Percentiles rank a stretch among this genome's conserved stretches.
These are phyloP conservation scores for Ascochyta lentis DNA, from an alignment of 2,329 filamentous ascomycete genomes.

Conservation along the genomic window DNA sequence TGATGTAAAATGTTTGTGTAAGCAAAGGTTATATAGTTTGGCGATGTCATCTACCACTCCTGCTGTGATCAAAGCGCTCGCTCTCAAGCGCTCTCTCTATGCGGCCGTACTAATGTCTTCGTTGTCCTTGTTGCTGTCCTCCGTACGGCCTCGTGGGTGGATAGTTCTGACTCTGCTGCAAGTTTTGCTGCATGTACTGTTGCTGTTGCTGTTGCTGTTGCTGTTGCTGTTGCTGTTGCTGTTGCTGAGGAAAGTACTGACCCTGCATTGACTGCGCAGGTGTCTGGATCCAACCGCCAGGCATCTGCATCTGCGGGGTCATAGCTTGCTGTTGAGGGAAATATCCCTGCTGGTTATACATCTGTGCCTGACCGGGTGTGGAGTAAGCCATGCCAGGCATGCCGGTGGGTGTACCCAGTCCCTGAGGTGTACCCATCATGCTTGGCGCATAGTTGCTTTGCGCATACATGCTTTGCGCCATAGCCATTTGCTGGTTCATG, in stretches of 20 bases:
- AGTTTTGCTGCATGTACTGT: constrained; percentile 17
- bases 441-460: constrained; percentile 34
- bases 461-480: constrained; percentile 31
- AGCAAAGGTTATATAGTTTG: background rate
- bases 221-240: constrained; percentile 23
- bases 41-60: background rate
- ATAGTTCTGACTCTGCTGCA: constrained; percentile 25
- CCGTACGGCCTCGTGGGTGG: constrained; percentile 40
- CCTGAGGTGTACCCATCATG: constrained; percentile 27
- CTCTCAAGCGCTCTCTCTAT: constrained; percentile 6
- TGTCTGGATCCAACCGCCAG: constrained; percentile 38
- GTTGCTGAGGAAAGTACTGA: constrained; percentile 34
- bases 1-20: constrained; percentile 5
- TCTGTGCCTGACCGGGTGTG: constrained; percentile 35
- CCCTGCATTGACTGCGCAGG: constrained; percentile 36
- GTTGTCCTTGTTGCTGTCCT: constrained; percentile 36
- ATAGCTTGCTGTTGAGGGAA: constrained; percentile 35
- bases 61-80: background rate
- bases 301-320: constrained; percentile 35
- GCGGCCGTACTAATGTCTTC: constrained; percentile 15
- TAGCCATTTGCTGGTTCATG: constrained; percentile 35
- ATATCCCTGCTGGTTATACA: constrained; percentile 41
- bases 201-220: constrained; percentile 16
- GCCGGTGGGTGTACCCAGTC: constrained; percentile 29
- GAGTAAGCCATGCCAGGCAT: constrained; percentile 38